These are phyloP conservation scores for Zoysia pacifica DNA, from an alignment of 176 grass and related monocot genomes.

Conservation along the genomic window DNA sequence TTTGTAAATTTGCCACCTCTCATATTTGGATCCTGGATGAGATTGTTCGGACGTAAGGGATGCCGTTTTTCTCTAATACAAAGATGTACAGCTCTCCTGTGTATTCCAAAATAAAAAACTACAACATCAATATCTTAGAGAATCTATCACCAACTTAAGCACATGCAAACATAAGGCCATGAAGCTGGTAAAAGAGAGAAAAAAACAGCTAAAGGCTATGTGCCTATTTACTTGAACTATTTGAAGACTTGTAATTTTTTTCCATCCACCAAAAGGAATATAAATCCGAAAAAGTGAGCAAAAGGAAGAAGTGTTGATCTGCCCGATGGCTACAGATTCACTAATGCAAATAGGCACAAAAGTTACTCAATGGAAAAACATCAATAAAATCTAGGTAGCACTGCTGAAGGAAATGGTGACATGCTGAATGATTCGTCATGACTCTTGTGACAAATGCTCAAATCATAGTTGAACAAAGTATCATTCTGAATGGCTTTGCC, in stretches of 20 bases:
- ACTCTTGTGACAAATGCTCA: neutral
- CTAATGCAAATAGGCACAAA: neutral
- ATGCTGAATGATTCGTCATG: conserved; percentile 4
- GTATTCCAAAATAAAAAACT: neutral
- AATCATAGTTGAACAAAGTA: neutral
- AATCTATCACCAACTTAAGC: neutral
- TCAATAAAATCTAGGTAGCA: conserved; percentile 15
- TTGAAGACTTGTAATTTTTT: neutral
- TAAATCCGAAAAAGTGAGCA: neutral
- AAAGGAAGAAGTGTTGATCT: conserved; percentile 12
- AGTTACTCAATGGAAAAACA: conserved; percentile 5
- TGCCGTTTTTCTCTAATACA: too few relatives aligned
- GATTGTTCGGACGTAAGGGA: too few relatives aligned
- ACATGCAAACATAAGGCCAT: conserved; percentile 6
- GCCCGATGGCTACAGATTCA: neutral
- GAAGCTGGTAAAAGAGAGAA: neutral
- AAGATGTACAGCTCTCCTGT: too few relatives aligned
- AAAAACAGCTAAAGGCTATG: neutral
- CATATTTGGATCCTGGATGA: too few relatives aligned
- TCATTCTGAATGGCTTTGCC: neutral
- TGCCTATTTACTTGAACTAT: neutral
- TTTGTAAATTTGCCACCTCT: too few relatives aligned
- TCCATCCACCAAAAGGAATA: neutral
- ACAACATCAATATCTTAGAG: conserved; percentile 3
- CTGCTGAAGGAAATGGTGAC: neutral